Conservation (phyloP, 1,284 basidiomycete genomes). For the Meripilus lineatus region DNA sequence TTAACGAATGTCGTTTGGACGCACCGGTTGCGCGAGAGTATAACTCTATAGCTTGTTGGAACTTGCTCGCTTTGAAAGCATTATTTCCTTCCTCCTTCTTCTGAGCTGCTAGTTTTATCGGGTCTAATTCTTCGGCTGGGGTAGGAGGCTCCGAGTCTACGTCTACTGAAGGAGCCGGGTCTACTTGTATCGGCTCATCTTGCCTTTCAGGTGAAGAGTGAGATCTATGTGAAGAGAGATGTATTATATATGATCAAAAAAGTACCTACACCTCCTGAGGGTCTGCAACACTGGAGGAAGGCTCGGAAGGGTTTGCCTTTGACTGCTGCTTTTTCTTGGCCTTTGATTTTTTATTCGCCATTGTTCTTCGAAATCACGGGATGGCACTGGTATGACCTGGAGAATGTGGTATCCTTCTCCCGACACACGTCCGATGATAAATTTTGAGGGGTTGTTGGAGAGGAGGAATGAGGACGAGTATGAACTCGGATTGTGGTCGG, state of each 20-base stretch:
- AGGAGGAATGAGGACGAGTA: not conserved
- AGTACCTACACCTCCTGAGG: slow-evolving; percentile 12
- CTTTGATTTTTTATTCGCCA: slow-evolving; percentile 28
- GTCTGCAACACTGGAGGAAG: slow-evolving; percentile 13
- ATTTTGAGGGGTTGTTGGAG: not conserved
- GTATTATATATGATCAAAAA: slow-evolving; percentile 9
- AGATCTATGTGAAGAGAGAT: slow-evolving; percentile 8
- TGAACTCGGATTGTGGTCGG: not conserved
- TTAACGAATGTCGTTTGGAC: slow-evolving; percentile 15
- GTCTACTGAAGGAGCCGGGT: slow-evolving; percentile 13
- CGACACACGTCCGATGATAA: not conserved
- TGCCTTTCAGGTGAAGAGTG: slow-evolving; percentile 14
- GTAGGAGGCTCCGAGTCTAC: slow-evolving; percentile 4
- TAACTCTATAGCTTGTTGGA: slow-evolving; percentile 66
- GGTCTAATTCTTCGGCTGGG: slow-evolving; percentile 17
- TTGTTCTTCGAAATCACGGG: slow-evolving; percentile 3
- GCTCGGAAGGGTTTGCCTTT: slow-evolving; percentile 15
- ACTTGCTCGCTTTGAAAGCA: slow-evolving; percentile 66
- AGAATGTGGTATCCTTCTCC: not conserved
- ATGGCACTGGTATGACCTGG: not conserved
- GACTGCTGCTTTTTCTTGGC: slow-evolving; percentile 25
- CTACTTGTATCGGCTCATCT: slow-evolving; percentile 14
- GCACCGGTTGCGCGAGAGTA: slow-evolving; percentile 73
- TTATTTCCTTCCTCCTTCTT: slow-evolving; percentile 72
- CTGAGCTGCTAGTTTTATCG: slow-evolving; percentile 43